Evolutionary conservation across 305 asterid genomes (phyloP).

Genomic region (Solanum hybrid): DNA sequence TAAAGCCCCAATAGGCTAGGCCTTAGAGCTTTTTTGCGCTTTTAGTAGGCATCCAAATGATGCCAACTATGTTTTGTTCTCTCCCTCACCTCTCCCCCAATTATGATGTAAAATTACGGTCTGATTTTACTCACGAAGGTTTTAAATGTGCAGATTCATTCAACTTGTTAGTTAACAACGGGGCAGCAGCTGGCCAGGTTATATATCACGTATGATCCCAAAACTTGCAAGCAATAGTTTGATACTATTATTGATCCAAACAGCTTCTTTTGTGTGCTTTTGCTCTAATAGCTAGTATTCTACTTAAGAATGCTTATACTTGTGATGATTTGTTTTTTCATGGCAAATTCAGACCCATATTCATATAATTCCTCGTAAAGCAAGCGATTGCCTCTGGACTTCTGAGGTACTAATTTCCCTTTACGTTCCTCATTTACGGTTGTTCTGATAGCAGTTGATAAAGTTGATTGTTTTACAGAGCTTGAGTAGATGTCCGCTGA

Average conservation of each 20-base stretch:
- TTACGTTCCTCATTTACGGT: background rate
- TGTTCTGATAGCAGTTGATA: background rate
- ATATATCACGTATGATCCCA: conserved; percentile 64
- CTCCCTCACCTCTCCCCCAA: background rate
- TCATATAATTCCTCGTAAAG: conserved; percentile 87
- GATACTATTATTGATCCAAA: background rate
- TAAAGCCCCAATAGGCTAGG: background rate
- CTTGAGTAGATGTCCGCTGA: conserved; percentile 48
- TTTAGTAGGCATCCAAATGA: background rate
- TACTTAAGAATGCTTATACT: conserved; percentile 3
- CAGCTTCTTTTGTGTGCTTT: background rate
- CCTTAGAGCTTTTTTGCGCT: background rate
- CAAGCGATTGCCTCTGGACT: conserved; percentile 78
- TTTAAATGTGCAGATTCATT: conserved; percentile 61
- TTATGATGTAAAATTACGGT: background rate
- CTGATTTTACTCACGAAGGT: background rate
- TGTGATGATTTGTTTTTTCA: conserved; percentile 11
- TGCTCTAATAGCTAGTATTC: background rate
- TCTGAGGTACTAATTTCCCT: conserved; percentile 49
- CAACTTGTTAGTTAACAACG: conserved; percentile 90
- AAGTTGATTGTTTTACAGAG: conserved; percentile 28
- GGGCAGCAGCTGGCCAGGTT: conserved; percentile 92
- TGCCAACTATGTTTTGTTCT: background rate
- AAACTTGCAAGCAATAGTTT: background rate
- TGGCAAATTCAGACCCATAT: conserved; percentile 74